Evolutionary conservation across 2,329 filamentous ascomycete species (phyloP).

Genomic region (Penicillium sp.): DNA sequence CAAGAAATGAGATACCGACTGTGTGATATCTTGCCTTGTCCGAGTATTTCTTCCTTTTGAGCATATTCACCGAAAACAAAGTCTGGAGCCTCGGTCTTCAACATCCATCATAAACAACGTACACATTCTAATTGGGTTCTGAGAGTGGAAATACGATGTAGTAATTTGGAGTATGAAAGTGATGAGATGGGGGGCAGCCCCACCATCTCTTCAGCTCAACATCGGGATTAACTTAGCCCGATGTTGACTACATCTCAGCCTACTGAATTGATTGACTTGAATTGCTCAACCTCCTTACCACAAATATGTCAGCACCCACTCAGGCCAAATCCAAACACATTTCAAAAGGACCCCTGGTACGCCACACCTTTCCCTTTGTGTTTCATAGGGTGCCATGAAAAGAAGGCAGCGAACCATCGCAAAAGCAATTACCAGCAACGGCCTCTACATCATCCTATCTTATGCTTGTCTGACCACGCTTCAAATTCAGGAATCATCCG

Average conservation of each 20-base stretch:
- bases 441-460: background rate
- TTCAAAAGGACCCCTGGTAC: constrained; percentile 34
- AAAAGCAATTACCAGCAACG: background rate
- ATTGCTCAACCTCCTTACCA: too few relatives aligned
- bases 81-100: too few relatives aligned
- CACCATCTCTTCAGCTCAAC: constrained; percentile 4
- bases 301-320: constrained; percentile 20
- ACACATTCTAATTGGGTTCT: too few relatives aligned
- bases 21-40: background rate
- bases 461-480: constrained; percentile 4
- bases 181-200: background rate
- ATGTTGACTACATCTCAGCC: background rate
- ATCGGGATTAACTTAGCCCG: constrained; percentile 7
- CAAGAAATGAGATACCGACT: constrained; percentile 11
- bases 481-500: constrained; percentile 30
- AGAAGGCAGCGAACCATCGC: background rate
- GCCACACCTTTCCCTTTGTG: constrained; percentile 2
- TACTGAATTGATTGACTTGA: background rate
- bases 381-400: background rate
- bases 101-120: too few relatives aligned
- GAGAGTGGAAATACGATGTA: background rate
- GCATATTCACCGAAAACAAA: too few relatives aligned
- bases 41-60: too few relatives aligned
- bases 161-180: background rate
- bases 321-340: constrained; percentile 29